A percentile compares a stretch with the other conserved stretches of the same genome.
Conservation (phyloP, 768 basidiomycete genomes). For the Galerina marginata region DNA sequence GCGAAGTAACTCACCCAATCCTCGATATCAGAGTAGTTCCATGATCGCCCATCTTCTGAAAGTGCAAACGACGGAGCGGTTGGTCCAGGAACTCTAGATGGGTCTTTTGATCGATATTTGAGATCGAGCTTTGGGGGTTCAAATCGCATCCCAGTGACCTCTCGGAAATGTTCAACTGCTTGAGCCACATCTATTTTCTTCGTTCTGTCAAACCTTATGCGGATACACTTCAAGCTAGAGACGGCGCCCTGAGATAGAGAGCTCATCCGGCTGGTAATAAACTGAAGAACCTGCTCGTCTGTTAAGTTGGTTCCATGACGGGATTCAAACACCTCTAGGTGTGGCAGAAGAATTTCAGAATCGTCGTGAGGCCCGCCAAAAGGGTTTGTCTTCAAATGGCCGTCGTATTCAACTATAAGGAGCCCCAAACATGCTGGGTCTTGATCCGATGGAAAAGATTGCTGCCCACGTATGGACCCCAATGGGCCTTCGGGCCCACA, state of each 20-base stretch:
- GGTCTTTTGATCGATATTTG: no score
- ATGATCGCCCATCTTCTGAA: no score
- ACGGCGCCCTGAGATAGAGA: background rate
- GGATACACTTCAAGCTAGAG: background rate
- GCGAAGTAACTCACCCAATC: no score
- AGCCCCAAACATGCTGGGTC: background rate
- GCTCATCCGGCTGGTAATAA: constrained; percentile 2
- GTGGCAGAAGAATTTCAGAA: background rate
- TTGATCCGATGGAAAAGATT: background rate
- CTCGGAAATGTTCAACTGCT: background rate
- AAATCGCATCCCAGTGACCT: background rate
- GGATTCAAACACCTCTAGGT: background rate
- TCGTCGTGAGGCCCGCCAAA: no score
- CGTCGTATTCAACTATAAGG: background rate
- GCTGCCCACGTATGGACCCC: background rate
- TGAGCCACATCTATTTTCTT: background rate
- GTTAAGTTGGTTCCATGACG: background rate
- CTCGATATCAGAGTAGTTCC: no score
- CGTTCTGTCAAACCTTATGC: background rate
- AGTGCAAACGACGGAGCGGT: no score
- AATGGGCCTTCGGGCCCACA: background rate
- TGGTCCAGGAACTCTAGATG: no score
- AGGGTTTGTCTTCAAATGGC: no score
- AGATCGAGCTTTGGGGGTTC: no score
- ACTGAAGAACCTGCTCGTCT: background rate